Evolutionary conservation across 2,329 filamentous ascomycete species (phyloP).

Genomic region (Beauveria pseudobassiana): DNA sequence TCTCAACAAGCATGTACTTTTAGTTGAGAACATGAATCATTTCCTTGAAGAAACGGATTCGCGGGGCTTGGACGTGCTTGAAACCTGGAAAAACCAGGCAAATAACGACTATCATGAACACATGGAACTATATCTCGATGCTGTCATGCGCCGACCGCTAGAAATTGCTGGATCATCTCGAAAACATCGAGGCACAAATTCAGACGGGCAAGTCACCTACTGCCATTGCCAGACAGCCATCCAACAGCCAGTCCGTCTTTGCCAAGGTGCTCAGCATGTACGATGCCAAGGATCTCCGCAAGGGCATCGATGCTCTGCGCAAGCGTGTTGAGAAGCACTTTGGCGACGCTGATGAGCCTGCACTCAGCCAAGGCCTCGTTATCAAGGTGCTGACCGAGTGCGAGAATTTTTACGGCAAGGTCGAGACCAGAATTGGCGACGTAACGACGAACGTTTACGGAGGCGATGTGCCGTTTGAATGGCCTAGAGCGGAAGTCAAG

Average conservation of each 20-base stretch:
- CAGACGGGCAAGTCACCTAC: conserved; percentile 51
- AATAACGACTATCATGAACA: conserved; percentile 76
- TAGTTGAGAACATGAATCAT: conserved; percentile 99
- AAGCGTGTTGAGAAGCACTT: conserved; percentile 98
- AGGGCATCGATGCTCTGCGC: conserved; percentile 81
- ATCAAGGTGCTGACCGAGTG: conserved; percentile 52
- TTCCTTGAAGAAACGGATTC: conserved; percentile 87
- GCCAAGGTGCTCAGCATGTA: conserved; percentile 78
- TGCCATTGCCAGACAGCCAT: conserved; percentile 69
- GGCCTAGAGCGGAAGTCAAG: conserved; percentile 57
- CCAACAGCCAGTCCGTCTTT: conserved; percentile 73
- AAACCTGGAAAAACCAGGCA: conserved; percentile 76
- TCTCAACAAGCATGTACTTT: conserved; percentile 90
- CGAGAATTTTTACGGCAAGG: conserved; percentile 54
- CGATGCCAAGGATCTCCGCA: conserved; percentile 77
- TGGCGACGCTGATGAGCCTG: conserved; percentile 74
- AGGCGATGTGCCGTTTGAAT: conserved; percentile 58
- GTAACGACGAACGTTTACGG: conserved; percentile 57
- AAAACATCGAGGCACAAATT: conserved; percentile 73
- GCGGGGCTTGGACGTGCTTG: conserved; percentile 64
- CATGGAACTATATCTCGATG: conserved; percentile 76
- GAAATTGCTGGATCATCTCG: conserved; percentile 84
- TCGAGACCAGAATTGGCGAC: conserved; percentile 52
- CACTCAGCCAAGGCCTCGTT: conserved; percentile 52
- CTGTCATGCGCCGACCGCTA: conserved; percentile 80